phyloP scores from a whole-genome alignment of 108 stramenopile genomes.

The Nannochloropsis salina region DNA sequence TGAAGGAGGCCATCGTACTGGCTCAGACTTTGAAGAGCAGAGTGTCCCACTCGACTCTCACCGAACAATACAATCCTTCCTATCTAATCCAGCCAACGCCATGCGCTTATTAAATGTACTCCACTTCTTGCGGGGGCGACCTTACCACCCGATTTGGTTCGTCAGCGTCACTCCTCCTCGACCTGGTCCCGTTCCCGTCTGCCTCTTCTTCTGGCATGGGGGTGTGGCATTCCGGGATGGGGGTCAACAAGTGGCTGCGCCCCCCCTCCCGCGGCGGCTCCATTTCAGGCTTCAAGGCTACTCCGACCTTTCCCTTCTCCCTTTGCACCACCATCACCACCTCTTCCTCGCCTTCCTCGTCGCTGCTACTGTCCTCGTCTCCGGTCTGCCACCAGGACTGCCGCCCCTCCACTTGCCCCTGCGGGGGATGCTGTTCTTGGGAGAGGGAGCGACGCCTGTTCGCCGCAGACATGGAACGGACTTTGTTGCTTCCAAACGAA shows the following conservation, averaged over 20 bases:
- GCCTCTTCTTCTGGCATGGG: background rate
- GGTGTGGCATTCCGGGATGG: background rate
- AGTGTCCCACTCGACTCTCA: no score
- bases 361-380: slow-evolving; percentile 13
- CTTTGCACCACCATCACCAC: background rate
- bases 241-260: background rate
- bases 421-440: background rate
- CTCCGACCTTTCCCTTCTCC: background rate
- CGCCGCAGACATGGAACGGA: background rate
- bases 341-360: background rate
- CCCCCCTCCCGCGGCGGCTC: background rate
- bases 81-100: no score
- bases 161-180: background rate
- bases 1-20: no score
- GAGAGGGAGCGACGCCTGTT: background rate
- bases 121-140: background rate
- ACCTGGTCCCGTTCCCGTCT: background rate
- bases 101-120: background rate
- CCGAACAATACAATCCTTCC: no score
- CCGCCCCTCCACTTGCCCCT: background rate
- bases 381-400: background rate
- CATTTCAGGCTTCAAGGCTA: background rate
- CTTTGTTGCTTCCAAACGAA: background rate
- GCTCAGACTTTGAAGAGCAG: no score
- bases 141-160: background rate